Conservation (phyloP, 2,329 filamentous ascomycete genomes). For the Trichoderma koningii region DNA sequence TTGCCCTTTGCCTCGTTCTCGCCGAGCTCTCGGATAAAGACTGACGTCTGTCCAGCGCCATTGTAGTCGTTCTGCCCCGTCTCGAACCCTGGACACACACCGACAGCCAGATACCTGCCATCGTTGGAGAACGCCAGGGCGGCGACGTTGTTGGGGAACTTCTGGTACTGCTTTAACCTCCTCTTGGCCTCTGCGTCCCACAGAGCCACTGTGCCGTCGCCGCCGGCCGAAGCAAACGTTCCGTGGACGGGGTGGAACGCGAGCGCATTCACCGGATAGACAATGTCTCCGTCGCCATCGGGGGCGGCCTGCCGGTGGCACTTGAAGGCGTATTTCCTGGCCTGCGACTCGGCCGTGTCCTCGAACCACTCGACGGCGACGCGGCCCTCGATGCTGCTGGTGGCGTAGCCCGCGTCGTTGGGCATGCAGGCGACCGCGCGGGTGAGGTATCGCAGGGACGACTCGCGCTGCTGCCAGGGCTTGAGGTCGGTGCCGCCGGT, state of each 20-base stretch:
- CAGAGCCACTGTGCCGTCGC: slow-evolving; percentile 86
- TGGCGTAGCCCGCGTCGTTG: slow-evolving; percentile 90
- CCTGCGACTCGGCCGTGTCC: slow-evolving; percentile 80
- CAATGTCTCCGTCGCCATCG: slow-evolving; percentile 70
- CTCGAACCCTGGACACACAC: slow-evolving; percentile 84
- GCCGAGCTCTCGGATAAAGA: slow-evolving; percentile 80
- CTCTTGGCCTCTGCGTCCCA: slow-evolving; percentile 93
- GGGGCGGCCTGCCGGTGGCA: slow-evolving; percentile 80
- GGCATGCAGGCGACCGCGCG: slow-evolving; percentile 94
- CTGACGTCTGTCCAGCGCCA: slow-evolving; percentile 70
- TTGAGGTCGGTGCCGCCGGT: slow-evolving; percentile 54
- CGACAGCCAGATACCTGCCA: slow-evolving; percentile 77
- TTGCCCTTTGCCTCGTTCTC: slow-evolving; percentile 90
- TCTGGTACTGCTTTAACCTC: slow-evolving; percentile 85
- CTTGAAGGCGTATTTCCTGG: slow-evolving; percentile 97
- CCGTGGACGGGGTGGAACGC: slow-evolving; percentile 82
- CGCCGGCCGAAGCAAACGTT: slow-evolving; percentile 86
- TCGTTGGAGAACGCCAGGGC: slow-evolving; percentile 75
- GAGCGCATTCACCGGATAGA: slow-evolving; percentile 89
- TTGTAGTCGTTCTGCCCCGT: slow-evolving; percentile 78
- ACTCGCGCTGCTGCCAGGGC: slow-evolving; percentile 93
- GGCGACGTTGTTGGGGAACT: slow-evolving; percentile 76
- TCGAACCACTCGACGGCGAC: slow-evolving; percentile 99
- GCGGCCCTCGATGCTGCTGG: slow-evolving; percentile 87
- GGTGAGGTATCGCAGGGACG: slow-evolving; percentile 93